A percentile compares a stretch with the other conserved stretches of the same genome.
Conservation (phyloP, 2,329 filamentous ascomycete species). For the Scleromitrula shiraiana region DNA sequence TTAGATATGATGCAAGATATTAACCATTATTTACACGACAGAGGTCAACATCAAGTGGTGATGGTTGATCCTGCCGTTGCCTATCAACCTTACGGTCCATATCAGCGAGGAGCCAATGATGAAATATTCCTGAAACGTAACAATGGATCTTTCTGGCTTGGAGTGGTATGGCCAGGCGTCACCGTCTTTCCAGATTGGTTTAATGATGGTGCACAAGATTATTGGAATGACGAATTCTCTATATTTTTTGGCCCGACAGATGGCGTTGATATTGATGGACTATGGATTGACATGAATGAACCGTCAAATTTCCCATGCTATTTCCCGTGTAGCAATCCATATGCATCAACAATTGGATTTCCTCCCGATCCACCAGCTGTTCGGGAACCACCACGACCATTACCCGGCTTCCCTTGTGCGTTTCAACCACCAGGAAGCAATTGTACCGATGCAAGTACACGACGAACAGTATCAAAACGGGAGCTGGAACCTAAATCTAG, state of each 20-base stretch:
- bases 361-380: conserved; percentile 58
- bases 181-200: conserved; percentile 75
- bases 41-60: conserved; percentile 62
- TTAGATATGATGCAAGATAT: conserved; percentile 55
- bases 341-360: conserved; percentile 35
- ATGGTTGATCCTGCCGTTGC: conserved; percentile 68
- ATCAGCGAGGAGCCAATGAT: conserved; percentile 42
- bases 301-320: conserved; percentile 42
- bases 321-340: conserved; percentile 44
- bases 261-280: conserved; percentile 67
- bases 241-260: conserved; percentile 54
- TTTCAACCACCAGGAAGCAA: conserved; percentile 52
- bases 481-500: neutral
- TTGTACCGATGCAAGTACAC: conserved; percentile 27
- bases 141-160: conserved; percentile 50
- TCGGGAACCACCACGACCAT: conserved; percentile 51
- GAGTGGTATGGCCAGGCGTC: conserved; percentile 72
- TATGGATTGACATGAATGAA: conserved; percentile 71
- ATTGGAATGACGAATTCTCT: conserved; percentile 62
- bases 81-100: conserved; percentile 43
- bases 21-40: conserved; percentile 56
- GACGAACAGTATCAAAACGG: conserved; percentile 11
- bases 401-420: conserved; percentile 60
- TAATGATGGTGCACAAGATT: conserved; percentile 51
- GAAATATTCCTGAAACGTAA: conserved; percentile 46